A percentile compares a stretch with the other conserved stretches of the same genome.
Evolutionary conservation across 78 protist genomes (phyloP).

Genomic region (Bodo saltans): DNA sequence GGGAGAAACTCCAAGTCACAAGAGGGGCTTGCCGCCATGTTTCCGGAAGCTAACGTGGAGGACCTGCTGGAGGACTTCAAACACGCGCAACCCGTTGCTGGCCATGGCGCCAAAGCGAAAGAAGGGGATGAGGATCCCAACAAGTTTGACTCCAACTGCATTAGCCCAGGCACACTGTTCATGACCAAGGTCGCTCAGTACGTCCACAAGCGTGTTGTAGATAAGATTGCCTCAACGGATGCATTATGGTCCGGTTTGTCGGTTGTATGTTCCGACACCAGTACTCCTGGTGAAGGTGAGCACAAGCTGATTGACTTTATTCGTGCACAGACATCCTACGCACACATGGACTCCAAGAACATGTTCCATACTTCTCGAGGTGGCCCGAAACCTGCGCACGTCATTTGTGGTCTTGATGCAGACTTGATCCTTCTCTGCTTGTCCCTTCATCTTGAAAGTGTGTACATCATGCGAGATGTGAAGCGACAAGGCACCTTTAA

Average conservation of each 20-base stretch:
- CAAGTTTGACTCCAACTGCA: constrained; percentile 81
- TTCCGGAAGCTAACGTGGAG: too few relatives aligned
- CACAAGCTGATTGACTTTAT: constrained; percentile 97
- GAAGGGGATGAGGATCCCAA: not conserved
- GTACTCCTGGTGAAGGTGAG: constrained; percentile 96
- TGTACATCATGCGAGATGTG: constrained; percentile 86
- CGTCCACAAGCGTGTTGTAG: constrained; percentile 67
- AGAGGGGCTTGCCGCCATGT: not conserved
- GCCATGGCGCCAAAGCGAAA: not conserved
- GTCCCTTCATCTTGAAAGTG: constrained; percentile 96
- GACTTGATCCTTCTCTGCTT: constrained; percentile 97
- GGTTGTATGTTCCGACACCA: constrained; percentile 76
- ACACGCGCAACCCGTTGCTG: too few relatives aligned
- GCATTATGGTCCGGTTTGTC: constrained; percentile 61
- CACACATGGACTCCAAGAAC: too few relatives aligned
- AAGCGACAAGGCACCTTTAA: constrained; percentile 24
- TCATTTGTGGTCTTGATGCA: constrained; percentile 92
- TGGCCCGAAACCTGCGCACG: constrained; percentile 58
- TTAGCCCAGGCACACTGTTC: constrained; percentile 98
- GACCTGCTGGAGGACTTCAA: too few relatives aligned
- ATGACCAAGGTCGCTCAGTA: constrained; percentile 74
- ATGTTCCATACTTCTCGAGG: too few relatives aligned
- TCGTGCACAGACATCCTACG: constrained; percentile 67
- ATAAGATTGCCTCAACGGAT: constrained; percentile 58
- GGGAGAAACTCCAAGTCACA: too few relatives aligned